Evolutionary conservation across 768 basidiomycete genomes (phyloP).

Genomic region (Infundibulicybe gibba): DNA sequence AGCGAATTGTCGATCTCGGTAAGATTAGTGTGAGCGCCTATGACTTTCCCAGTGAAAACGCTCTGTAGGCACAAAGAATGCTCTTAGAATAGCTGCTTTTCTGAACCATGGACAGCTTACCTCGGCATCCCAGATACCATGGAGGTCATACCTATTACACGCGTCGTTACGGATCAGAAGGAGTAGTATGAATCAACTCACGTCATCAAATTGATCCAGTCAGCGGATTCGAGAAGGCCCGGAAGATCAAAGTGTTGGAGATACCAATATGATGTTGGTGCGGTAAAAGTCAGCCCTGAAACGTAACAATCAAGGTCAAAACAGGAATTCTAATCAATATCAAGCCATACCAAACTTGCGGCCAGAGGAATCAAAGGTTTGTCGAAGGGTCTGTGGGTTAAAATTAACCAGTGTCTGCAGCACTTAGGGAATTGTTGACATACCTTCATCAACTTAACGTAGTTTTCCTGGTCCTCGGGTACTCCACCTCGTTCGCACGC

Average conservation of each 20-base stretch:
- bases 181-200: neutral
- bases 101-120: constrained; percentile 1
- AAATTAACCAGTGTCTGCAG: too few species aligned
- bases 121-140: constrained; percentile 19
- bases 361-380: too few species aligned
- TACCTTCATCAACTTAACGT: neutral
- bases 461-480: neutral
- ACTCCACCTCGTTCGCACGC: neutral
- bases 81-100: constrained; percentile 14
- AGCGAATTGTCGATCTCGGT: constrained; percentile 21
- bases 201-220: constrained; percentile 14
- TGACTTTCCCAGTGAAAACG: neutral
- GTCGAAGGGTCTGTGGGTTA: too few species aligned
- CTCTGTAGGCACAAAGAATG: neutral
- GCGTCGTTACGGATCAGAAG: neutral
- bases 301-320: too few species aligned
- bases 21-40: constrained; percentile 8
- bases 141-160: constrained; percentile 22
- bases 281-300: constrained; percentile 18
- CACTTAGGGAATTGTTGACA: neutral
- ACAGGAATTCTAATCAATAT: too few species aligned
- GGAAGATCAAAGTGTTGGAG: constrained; percentile 25
- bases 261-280: constrained; percentile 23
- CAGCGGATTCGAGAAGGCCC: constrained; percentile 12
- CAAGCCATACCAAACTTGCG: too few species aligned